Percentiles rank a stretch among this genome's conserved stretches.
phyloP scores from a whole-genome alignment of 768 basidiomycete genomes.

The Rossbeevera mucosa region DNA sequence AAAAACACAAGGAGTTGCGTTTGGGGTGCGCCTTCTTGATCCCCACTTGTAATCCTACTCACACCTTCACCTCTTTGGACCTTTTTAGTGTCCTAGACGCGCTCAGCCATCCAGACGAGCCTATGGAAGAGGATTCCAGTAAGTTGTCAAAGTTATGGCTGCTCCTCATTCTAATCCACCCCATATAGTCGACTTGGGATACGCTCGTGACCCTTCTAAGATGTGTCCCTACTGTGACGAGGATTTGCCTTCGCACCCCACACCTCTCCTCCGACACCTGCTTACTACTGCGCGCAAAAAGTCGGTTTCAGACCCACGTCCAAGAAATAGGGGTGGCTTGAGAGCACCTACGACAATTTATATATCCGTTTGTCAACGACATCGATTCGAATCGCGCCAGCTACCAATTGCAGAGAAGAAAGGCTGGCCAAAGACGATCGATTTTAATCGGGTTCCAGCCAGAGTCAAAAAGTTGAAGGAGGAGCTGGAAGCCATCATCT shows the following conservation, averaged over 20 bases:
- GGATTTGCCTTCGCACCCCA: slow-evolving; percentile 57
- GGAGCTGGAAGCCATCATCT: slow-evolving; percentile 47
- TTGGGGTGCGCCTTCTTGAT: slow-evolving; percentile 9
- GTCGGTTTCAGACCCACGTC: slow-evolving; percentile 59
- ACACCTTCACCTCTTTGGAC: background rate
- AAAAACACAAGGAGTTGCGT: slow-evolving; percentile 32
- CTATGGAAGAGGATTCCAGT: slow-evolving; percentile 41
- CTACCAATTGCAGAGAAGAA: slow-evolving; percentile 64
- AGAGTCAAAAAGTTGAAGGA: slow-evolving; percentile 52
- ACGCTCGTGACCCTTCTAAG: slow-evolving; percentile 54
- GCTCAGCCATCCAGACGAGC: slow-evolving; percentile 17
- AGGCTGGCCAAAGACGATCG: slow-evolving; percentile 75
- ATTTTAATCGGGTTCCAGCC: slow-evolving; percentile 52
- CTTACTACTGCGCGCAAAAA: slow-evolving; percentile 48
- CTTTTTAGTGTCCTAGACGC: slow-evolving; percentile 3
- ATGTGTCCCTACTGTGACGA: slow-evolving; percentile 83
- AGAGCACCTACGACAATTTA: slow-evolving; percentile 48
- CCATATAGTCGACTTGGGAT: slow-evolving; percentile 46
- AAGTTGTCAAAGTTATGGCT: slow-evolving; percentile 13
- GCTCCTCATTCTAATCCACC: background rate
- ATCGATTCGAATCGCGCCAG: slow-evolving; percentile 69
- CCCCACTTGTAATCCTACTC: slow-evolving; percentile 9
- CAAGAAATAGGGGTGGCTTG: slow-evolving; percentile 64
- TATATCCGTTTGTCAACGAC: slow-evolving; percentile 69
- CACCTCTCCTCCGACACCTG: slow-evolving; percentile 52